Conservation (phyloP, 257 asterid species). For the Lithospermum erythrorhizon region DNA sequence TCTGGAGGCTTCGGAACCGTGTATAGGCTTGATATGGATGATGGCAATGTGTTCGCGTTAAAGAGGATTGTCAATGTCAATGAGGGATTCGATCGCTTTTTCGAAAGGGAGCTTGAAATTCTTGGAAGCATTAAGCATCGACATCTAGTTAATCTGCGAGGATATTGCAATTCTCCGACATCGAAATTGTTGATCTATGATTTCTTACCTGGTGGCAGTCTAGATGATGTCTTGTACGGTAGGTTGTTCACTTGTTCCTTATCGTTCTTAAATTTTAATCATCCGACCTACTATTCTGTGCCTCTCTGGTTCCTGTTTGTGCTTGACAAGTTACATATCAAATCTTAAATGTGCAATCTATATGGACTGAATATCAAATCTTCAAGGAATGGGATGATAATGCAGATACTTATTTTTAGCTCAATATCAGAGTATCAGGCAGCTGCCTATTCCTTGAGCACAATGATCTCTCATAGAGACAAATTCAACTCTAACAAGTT, state of each 20-base stretch:
- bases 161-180: slow-evolving; percentile 82
- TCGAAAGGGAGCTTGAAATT: slow-evolving; percentile 87
- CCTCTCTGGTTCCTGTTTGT: not conserved
- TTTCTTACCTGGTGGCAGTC: slow-evolving; percentile 78
- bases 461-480: too few relatives aligned
- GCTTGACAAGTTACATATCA: too few relatives aligned
- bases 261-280: slow-evolving; percentile 5
- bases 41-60: slow-evolving; percentile 74
- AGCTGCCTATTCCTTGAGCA: not conserved
- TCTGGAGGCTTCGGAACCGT: slow-evolving; percentile 92
- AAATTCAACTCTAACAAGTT: too few relatives aligned
- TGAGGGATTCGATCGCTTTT: slow-evolving; percentile 77
- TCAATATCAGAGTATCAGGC: too few relatives aligned
- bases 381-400: too few relatives aligned
- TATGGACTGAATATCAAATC: too few relatives aligned
- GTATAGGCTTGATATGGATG: slow-evolving; percentile 89
- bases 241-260: slow-evolving; percentile 16
- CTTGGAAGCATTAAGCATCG: slow-evolving; percentile 91
- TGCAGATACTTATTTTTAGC: too few relatives aligned
- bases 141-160: slow-evolving; percentile 76
- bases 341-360: too few relatives aligned
- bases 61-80: slow-evolving; percentile 75
- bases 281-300: slow-evolving; percentile 1
- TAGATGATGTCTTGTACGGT: slow-evolving; percentile 89
- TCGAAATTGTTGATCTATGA: slow-evolving; percentile 75